These are phyloP conservation scores for Sugiyamaella floridensis DNA, from an alignment of 805 yeast genomes.

Conservation along the genomic window DNA sequence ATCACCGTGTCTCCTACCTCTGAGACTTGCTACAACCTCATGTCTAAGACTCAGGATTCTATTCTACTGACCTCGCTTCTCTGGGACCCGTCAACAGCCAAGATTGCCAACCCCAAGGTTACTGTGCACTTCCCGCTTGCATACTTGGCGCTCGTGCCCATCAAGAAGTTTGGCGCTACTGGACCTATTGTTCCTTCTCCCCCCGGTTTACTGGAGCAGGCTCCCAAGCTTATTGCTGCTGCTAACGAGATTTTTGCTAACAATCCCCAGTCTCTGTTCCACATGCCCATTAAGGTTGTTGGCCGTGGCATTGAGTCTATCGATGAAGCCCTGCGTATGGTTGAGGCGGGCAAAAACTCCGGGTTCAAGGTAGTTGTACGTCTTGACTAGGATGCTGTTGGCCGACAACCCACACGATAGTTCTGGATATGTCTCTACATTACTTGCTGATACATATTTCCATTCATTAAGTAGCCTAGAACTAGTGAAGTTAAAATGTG, in stretches of 20 bases:
- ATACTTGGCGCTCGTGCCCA: conserved; percentile 12
- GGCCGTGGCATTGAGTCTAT: conserved; percentile 11
- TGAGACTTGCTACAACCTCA: conserved; percentile 11
- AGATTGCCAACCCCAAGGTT: conserved; percentile 6
- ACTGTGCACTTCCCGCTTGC: conserved; percentile 10
- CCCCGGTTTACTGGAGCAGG: conserved; percentile 11
- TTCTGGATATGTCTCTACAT: too few species aligned
- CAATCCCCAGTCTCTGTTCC: not conserved
- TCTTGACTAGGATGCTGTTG: not conserved
- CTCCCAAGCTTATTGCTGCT: conserved; percentile 1
- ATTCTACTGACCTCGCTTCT: conserved; percentile 2
- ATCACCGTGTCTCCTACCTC: conserved; percentile 18
- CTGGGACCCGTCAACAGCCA: conserved; percentile 4
- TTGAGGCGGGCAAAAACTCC: conserved; percentile 10
- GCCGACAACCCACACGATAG: not conserved
- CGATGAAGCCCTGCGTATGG: conserved; percentile 10
- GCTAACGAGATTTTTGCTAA: conserved; percentile 4
- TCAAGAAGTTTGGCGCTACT: conserved; percentile 10
- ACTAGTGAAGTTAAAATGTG: too few species aligned
- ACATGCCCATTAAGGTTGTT: conserved; percentile 13
- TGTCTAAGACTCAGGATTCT: conserved; percentile 11
- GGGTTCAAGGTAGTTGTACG: conserved; percentile 15
- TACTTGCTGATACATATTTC: too few species aligned
- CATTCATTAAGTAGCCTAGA: too few species aligned
- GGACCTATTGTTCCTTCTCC: conserved; percentile 7